Base-by-base conservation (phyloP, 108 stramenopile genomes). In the Cyclostephanos tholiformis region DNA sequence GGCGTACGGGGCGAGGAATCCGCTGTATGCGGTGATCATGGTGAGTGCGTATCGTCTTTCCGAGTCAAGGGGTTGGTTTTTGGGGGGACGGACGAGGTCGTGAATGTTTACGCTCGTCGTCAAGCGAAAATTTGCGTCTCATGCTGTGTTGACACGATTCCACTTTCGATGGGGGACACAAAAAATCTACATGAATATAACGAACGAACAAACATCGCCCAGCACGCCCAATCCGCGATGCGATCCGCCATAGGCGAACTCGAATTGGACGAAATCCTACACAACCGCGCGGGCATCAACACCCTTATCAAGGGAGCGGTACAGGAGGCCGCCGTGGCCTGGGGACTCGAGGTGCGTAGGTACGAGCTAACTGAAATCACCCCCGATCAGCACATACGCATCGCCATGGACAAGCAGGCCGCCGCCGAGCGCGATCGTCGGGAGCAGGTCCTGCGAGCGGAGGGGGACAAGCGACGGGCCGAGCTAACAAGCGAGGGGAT, bases 281-380 rank as follows among this genome's bases (percentile, higher is more conserved):
- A 97, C 77, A 94, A 92, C 23, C 89, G 98, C 38, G 89, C 94
- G 12, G 72, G 89, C 19, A 76, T 99, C 56, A 99, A 99, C 84
- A 76, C 88, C 20, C 76, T 95, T 68, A 96, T 99, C 81, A 91
- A 91, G 75, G 91, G 85, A 53, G 78, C 88, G 23, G 72, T 99
- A 60, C 98, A 99, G 78, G 96, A 95, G 67, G 95, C 98, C 3
- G 91, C 96, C n/a, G 84, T 84, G 19, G 94, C 96, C 12, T 99
- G 98, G 98, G 98, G 98, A 7, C 72, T 99, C 70, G 96, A 96
- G 71, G 89, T 99, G 11, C 85, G 88, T 17, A 75, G 93, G 29
- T 98, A 98, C 74, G 98, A 99, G 84, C 97, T 99, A 67, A 99
- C 97, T 10, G 98, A 99, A 83, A 96, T 99, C 70, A 90, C 94